These are phyloP conservation scores for Pleurozium schreberi DNA, from an alignment of 225 moss, liverwort and hornwort genomes.

Conservation along the genomic window DNA sequence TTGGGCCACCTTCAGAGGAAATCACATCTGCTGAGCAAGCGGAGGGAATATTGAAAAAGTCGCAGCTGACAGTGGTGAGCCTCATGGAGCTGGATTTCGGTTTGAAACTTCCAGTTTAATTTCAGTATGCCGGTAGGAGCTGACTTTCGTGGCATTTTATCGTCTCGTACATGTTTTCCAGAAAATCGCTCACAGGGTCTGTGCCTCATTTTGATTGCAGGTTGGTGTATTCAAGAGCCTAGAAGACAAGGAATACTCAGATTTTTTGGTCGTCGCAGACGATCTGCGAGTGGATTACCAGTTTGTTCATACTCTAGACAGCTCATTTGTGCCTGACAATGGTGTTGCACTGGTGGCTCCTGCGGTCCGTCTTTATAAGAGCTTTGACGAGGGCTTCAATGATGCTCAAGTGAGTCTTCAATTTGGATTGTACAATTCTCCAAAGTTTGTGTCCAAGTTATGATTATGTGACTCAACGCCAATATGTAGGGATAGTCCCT, in stretches of 20 bases:
- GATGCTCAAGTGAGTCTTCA: conserved; percentile 47
- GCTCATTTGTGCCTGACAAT: conserved; percentile 44
- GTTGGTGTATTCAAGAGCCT: conserved; percentile 68
- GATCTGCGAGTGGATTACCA: conserved; percentile 43
- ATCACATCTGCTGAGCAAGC: conserved; percentile 54
- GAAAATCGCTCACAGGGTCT: neutral
- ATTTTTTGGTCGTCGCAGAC: conserved; percentile 64
- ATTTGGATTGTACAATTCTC: neutral
- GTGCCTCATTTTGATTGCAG: conserved; percentile 18
- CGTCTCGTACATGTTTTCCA: neutral
- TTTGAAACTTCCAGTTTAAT: neutral
- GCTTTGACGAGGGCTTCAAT: conserved; percentile 77
- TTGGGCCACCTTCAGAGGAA: conserved; percentile 64
- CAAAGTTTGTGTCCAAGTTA: neutral
- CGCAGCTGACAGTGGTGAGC: conserved; percentile 56
- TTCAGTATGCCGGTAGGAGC: neutral
- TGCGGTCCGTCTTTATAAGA: conserved; percentile 71
- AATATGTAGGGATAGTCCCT: neutral
- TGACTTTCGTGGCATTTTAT: neutral
- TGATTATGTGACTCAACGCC: neutral
- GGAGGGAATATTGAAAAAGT: conserved; percentile 27
- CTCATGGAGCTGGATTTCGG: neutral
- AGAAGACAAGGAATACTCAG: conserved; percentile 60
- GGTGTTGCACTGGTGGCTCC: conserved; percentile 45
- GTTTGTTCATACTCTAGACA: conserved; percentile 61